Evolutionary conservation across 495 filamentous ascomycete species (phyloP).

Genomic region (Penicillium odoratum): DNA sequence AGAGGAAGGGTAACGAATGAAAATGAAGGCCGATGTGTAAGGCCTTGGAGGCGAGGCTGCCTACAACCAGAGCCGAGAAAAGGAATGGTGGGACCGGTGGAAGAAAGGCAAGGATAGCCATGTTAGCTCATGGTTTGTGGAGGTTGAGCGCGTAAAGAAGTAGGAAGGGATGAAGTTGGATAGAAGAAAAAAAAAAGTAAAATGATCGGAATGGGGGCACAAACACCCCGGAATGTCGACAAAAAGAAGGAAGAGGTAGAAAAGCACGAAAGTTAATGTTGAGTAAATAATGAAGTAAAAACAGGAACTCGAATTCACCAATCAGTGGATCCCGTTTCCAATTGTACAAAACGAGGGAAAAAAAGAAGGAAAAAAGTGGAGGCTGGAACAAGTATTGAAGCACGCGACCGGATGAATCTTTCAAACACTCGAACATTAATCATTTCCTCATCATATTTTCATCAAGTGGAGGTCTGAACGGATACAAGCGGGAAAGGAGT

Average conservation of each 20-base stretch:
- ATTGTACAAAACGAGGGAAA: background rate
- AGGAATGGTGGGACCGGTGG: slow-evolving; percentile 33
- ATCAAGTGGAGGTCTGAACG: no score
- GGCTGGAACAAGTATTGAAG: slow-evolving; percentile 3
- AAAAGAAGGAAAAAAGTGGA: background rate
- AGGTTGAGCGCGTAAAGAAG: background rate
- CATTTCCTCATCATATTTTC: no score
- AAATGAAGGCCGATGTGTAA: slow-evolving; percentile 40
- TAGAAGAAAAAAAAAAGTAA: slow-evolving; percentile 5
- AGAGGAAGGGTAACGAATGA: slow-evolving; percentile 35
- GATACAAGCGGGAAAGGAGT: no score
- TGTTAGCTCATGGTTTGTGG: slow-evolving; percentile 24
- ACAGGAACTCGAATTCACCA: background rate
- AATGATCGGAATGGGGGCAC: slow-evolving; percentile 15
- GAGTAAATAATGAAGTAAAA: background rate
- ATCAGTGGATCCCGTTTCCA: background rate
- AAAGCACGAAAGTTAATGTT: background rate
- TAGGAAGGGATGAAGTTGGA: slow-evolving; percentile 3
- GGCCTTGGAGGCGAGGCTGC: slow-evolving; percentile 36
- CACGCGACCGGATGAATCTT: background rate
- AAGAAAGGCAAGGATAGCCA: slow-evolving; percentile 23
- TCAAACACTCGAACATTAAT: background rate
- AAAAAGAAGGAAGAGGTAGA: background rate
- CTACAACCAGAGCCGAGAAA: slow-evolving; percentile 38
- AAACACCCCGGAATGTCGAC: slow-evolving; percentile 14